phyloP scores from a whole-genome alignment of 2,329 filamentous ascomycete species.

The Colletotrichum sp. region DNA sequence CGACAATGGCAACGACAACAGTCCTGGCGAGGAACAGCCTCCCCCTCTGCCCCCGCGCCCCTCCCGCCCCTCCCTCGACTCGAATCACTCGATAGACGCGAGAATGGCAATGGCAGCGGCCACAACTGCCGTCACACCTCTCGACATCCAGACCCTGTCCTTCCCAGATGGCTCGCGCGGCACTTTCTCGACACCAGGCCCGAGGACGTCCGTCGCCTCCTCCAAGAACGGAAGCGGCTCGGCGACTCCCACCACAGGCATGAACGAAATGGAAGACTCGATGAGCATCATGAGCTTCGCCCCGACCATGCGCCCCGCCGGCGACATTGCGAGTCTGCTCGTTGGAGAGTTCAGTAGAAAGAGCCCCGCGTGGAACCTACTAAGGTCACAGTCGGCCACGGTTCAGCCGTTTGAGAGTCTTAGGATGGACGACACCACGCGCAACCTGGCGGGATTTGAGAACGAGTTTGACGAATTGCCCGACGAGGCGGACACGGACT shows the following conservation, averaged over 20 bases:
- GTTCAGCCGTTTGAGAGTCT: slow-evolving; percentile 65
- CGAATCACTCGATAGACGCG: slow-evolving; percentile 34
- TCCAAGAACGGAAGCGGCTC: slow-evolving; percentile 46
- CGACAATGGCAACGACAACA: slow-evolving; percentile 28
- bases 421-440: slow-evolving; percentile 45
- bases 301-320: slow-evolving; percentile 65
- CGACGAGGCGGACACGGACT: slow-evolving; percentile 47
- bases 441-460: slow-evolving; percentile 69
- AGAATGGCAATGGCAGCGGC: slow-evolving; percentile 58
- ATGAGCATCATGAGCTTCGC: slow-evolving; percentile 72
- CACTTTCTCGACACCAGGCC: slow-evolving; percentile 56
- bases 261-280: slow-evolving; percentile 63
- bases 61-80: slow-evolving; percentile 40
- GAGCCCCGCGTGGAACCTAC: slow-evolving; percentile 71
- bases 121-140: slow-evolving; percentile 83
- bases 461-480: slow-evolving; percentile 81
- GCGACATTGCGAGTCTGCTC: slow-evolving; percentile 83
- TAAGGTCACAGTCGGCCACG: slow-evolving; percentile 66
- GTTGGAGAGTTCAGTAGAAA: slow-evolving; percentile 71
- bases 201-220: slow-evolving; percentile 30
- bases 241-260: slow-evolving; percentile 40
- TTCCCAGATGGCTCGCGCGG: slow-evolving; percentile 73
- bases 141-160: slow-evolving; percentile 79
- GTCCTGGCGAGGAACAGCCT: slow-evolving; percentile 41
- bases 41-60: slow-evolving; percentile 61